Base-by-base conservation (phyloP, 2,329 filamentous ascomycete species). In the Pseudogymnoascus sp. region DNA sequence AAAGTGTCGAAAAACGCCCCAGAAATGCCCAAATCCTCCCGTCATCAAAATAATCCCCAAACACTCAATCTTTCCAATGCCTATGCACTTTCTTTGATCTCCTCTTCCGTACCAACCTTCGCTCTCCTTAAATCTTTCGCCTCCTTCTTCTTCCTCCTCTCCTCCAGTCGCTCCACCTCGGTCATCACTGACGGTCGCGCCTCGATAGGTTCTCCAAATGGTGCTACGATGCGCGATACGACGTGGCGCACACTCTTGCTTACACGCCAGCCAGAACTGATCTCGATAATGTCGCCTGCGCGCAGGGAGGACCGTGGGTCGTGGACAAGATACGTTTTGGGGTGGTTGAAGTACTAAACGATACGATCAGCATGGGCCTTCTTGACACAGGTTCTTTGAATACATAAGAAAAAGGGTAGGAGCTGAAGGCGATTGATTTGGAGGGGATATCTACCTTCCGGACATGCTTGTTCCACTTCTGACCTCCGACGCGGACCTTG, bases 281-380 rank as follows among this genome's bases (percentile, higher is more conserved):
- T 88, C 63, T 83, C 79, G 26, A 94, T 82, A 2, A 92, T 82
- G 71, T 94, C 89, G 69, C 89, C 89, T 57, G 81, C 80, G 61
- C 84, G 80, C 35, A 91, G 79, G 23, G 87, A 90, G 66, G 84
- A 82, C 71, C 82, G 83, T 26, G 89, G 89, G 72, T 94, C 89
- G 76, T 90, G 87, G 35, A 92, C 88, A 28, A 92, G 82, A 70
- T 86, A 80, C 65, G 83, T 80, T 64, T 79, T 77, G 19, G 82
- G 81, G 45, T 80, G 75, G 67, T 84, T 80, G 72, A 88, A 92
- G 75, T 80, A 76, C 84, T 87, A 65, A 19, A 34, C 18, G n/a
- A n/a, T 52, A 52, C 23, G 19, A 18, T 35, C 18, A 57, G 55
- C 30, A 57, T 21, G 13, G 21, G 18, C 19, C 5, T 57, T 23